Base-by-base conservation (phyloP, 2,329 filamentous ascomycete species). In the Botrytis galanthina region DNA sequence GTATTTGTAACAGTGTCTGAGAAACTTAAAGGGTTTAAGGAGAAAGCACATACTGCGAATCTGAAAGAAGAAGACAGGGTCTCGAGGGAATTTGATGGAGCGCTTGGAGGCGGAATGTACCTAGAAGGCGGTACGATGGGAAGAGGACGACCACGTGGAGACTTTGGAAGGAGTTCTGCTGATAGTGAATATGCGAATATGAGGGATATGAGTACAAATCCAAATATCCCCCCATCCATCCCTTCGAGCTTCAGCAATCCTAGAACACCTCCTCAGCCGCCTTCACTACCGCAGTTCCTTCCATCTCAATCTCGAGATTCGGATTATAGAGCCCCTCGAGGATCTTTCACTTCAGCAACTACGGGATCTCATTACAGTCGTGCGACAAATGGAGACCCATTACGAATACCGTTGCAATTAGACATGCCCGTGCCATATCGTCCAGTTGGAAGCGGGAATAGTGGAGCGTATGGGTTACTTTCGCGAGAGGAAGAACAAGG, bases 51-150 rank as follows among this genome's bases (percentile, higher is more conserved):
- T 32, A 37, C 26, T 29, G 6, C 37, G 7, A n/a, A 57, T 16
- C 1, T 32, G 10, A 32, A 69, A 9, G 51, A 69, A 57, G 66
- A 69, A 10, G 66, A 69, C 16, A 57, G 66, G 10, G 8, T 44
- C 39, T 69, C 66, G 10, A 57, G 48, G n/a, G 66, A 69, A 42
- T 69, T 69, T 9, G 66, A 69, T 16, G 48, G 35, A 14, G 48
- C 48, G 48, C 66, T 69, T 22, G 66, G 66, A 7, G 66, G 66
- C 22, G 66, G 48, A 26, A 42, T 29, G 18, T 69, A 69, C 26
- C 29, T 69, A 1, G 66, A 69, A 29, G 35, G 66, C 18, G 66
- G 66, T 7, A 69, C 37, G 16, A 57, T 69, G 66, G 48, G 66
- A 1, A 57, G 48, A 29, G 66, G 12, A 26, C 10, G 12, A 37